A percentile compares a stretch with the other conserved stretches of the same genome.
These are phyloP conservation scores for Blastobotrys capitulatus DNA, from an alignment of 1,139 yeast genomes.

Conservation along the genomic window DNA sequence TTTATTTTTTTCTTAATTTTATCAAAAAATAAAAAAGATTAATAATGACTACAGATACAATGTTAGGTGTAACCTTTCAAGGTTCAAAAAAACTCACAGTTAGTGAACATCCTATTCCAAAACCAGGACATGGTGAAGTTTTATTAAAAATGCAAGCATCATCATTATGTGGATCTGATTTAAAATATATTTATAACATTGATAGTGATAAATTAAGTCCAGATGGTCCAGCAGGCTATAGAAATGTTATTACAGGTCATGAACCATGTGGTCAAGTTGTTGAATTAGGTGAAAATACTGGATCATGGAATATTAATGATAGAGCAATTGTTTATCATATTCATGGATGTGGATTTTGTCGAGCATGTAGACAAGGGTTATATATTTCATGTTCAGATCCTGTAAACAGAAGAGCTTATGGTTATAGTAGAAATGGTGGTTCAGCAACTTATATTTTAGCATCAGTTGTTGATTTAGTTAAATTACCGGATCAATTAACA, in stretches of 20 bases:
- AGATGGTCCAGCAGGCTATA: constrained; percentile 17
- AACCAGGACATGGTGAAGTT: constrained; percentile 16
- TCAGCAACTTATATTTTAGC: constrained; percentile 15
- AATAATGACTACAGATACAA: background rate
- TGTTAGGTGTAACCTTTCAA: constrained; percentile 16
- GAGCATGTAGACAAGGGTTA: constrained; percentile 14
- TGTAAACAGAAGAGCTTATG: constrained; percentile 14
- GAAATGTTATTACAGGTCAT: constrained; percentile 16
- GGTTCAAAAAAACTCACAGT: constrained; percentile 11
- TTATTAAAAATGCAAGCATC: constrained; percentile 18
- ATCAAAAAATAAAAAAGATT: background rate
- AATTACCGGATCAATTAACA: constrained; percentile 12
- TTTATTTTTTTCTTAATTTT: background rate
- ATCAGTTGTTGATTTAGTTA: constrained; percentile 14
- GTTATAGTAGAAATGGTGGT: constrained; percentile 15
- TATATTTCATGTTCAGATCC: constrained; percentile 14
- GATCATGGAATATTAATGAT: constrained; percentile 15
- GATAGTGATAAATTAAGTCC: constrained; percentile 12
- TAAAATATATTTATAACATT: constrained; percentile 15
- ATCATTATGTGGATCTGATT: constrained; percentile 16
- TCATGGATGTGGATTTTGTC: constrained; percentile 17
- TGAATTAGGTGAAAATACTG: constrained; percentile 13
- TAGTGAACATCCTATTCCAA: constrained; percentile 12
- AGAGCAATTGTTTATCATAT: constrained; percentile 17
- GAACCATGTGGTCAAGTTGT: constrained; percentile 17